A percentile compares a stretch with the other conserved stretches of the same genome.
These are phyloP conservation scores for Zostera marina DNA, from an alignment of 116 monocot genomes.

Conservation along the genomic window DNA sequence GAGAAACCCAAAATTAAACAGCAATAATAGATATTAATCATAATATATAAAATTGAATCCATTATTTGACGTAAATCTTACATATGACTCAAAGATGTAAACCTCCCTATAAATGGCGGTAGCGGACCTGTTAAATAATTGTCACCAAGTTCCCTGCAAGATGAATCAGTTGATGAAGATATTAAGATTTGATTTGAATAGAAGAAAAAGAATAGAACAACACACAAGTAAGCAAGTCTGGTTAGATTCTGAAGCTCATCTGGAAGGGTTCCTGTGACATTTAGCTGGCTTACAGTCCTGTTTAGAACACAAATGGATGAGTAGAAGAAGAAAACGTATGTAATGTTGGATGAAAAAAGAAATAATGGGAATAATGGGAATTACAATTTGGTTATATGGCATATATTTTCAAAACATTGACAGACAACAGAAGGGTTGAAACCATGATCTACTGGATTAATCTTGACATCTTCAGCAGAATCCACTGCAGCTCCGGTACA, in stretches of 20 bases:
- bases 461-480: neutral
- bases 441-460: neutral
- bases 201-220: neutral
- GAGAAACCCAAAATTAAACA: neutral
- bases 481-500: neutral
- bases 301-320: neutral
- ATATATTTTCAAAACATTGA: neutral
- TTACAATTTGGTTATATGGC: constrained; percentile 3
- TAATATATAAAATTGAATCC: too few relatives aligned
- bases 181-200: neutral
- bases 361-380: neutral
- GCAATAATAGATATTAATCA: too few relatives aligned
- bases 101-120: constrained; percentile 59
- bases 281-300: neutral
- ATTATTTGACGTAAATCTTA: neutral
- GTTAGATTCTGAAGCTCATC: neutral
- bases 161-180: neutral
- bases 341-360: neutral
- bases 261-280: neutral
- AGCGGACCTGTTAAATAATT: constrained; percentile 65
- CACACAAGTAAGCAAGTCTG: neutral
- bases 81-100: constrained; percentile 4
- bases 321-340: too few relatives aligned
- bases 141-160: constrained; percentile 36
- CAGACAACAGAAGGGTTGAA: neutral